phyloP scores from a whole-genome alignment of 2,329 filamentous ascomycete species.

The Aureobasidium sp. region DNA sequence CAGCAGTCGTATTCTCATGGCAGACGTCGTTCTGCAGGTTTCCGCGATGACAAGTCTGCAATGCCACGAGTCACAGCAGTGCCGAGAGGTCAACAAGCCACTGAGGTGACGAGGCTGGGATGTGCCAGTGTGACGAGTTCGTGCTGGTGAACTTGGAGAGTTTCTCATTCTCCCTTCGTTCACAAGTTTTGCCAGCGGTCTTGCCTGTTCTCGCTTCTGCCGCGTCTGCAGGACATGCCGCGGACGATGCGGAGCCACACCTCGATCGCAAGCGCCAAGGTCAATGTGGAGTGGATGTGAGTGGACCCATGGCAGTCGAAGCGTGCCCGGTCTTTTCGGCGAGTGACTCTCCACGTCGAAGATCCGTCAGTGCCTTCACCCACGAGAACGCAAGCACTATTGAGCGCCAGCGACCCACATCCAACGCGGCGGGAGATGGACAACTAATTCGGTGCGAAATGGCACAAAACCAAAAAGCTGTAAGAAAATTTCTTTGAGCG shows the following conservation, averaged over 20 bases:
- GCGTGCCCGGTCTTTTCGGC: background rate
- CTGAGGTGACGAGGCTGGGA: background rate
- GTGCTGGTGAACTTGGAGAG: background rate
- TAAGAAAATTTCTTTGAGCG: background rate
- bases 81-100: background rate
- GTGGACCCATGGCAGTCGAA: background rate
- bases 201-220: background rate
- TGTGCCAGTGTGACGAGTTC: background rate
- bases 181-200: background rate
- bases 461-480: background rate
- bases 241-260: background rate
- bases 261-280: slow-evolving; percentile 2
- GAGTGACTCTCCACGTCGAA: background rate
- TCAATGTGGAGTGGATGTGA: background rate
- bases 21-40: slow-evolving; percentile 5
- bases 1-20: background rate
- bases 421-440: slow-evolving; percentile 3
- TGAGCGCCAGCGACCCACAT: background rate
- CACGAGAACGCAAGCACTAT: slow-evolving; percentile 3
- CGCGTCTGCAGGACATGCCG: background rate
- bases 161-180: background rate
- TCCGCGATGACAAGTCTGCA: background rate
- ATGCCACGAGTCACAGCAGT: background rate
- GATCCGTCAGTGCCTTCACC: background rate
- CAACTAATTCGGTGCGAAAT: background rate